These are phyloP conservation scores for Fagus crenata DNA, from an alignment of 306 rosid genomes.

Conservation along the genomic window DNA sequence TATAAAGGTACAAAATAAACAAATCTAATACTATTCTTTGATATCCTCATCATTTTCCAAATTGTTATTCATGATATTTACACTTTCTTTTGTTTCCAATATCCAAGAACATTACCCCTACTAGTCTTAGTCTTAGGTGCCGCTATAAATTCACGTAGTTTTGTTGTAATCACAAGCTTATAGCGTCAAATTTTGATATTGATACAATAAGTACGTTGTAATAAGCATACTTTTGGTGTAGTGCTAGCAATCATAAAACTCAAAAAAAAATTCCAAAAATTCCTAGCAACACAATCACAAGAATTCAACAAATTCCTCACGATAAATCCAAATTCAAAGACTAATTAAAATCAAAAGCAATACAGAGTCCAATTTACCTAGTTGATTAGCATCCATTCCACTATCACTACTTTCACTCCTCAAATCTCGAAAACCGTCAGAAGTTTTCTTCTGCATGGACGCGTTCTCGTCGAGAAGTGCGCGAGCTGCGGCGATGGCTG, in stretches of 20 bases:
- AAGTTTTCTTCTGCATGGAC: slow-evolving; percentile 9
- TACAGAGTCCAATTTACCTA: slow-evolving; percentile 33
- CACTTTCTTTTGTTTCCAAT: neutral
- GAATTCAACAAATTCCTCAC: neutral
- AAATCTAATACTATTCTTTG: no score
- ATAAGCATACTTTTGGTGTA: no score
- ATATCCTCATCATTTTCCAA: no score
- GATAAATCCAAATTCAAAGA: neutral
- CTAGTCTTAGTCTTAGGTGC: no score
- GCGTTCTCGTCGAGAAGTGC: slow-evolving; percentile 41
- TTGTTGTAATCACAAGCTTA: no score
- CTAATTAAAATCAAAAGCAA: neutral
- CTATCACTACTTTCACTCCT: neutral
- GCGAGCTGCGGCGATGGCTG: slow-evolving; percentile 83
- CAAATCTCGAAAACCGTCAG: slow-evolving; percentile 13
- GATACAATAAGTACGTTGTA: no score
- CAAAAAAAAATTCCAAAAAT: slow-evolving; percentile 12
- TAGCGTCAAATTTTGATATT: no score
- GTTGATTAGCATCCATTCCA: slow-evolving; percentile 7
- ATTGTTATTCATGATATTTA: no score
- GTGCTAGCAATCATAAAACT: neutral
- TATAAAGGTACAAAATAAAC: no score
- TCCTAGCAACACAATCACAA: slow-evolving; percentile 3
- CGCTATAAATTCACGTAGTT: no score
- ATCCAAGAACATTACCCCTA: neutral